phyloP scores from a whole-genome alignment of 176 grass and related monocot species.

The Eremochloa ophiuroides region DNA sequence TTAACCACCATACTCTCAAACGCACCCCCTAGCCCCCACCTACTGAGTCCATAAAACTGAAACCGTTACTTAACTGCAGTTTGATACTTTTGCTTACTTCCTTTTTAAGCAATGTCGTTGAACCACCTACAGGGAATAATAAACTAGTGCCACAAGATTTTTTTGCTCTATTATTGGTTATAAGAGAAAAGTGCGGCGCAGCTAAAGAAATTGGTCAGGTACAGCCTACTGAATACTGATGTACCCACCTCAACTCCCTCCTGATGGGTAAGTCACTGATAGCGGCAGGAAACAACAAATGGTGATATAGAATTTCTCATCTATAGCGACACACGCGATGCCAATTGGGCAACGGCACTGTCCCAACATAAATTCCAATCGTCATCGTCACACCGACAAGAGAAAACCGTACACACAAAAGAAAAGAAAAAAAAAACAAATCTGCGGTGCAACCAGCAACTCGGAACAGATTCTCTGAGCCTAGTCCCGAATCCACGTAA shows the following conservation, averaged over 20 bases:
- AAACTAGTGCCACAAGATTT: not conserved
- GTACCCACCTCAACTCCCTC: slow-evolving; percentile 19
- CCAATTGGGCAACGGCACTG: not conserved
- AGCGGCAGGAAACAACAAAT: not conserved
- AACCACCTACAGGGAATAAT: not conserved
- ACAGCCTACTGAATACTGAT: not conserved
- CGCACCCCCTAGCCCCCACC: not conserved
- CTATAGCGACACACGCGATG: not conserved
- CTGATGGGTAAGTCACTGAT: not conserved
- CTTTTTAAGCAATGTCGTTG: not conserved
- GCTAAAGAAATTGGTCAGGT: slow-evolving; percentile 2
- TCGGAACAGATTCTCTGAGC: not conserved
- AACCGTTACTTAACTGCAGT: not conserved
- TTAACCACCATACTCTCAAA: not conserved
- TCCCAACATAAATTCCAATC: not conserved
- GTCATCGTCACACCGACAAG: not conserved
- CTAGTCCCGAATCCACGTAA: not conserved
- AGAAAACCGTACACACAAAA: not conserved
- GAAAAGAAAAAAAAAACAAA: not conserved
- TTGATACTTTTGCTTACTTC: not conserved
- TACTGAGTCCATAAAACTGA: not conserved
- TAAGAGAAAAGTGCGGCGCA: not conserved
- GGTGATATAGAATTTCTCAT: not conserved
- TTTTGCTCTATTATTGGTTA: not conserved
- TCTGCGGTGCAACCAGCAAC: not conserved